Conservation (phyloP, 1,284 basidiomycete species). For the Grifola frondosa region DNA sequence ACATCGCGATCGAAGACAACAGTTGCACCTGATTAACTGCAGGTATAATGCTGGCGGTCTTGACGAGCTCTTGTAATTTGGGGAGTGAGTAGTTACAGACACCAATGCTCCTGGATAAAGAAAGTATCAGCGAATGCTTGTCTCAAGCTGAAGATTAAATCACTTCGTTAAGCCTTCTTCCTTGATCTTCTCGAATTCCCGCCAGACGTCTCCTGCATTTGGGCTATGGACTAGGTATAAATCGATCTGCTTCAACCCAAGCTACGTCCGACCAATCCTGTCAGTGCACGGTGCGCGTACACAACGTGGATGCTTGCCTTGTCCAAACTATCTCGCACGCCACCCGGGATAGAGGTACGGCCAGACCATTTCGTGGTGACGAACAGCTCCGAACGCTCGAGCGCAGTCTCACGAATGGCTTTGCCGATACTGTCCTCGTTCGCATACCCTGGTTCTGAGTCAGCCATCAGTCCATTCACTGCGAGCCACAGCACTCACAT, state of each 20-base stretch:
- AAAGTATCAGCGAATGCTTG: background rate
- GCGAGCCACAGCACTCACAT: constrained; percentile 14
- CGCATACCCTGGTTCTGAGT: constrained; percentile 35
- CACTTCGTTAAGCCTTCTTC: constrained; percentile 58
- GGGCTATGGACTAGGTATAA: constrained; percentile 68
- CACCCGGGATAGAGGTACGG: constrained; percentile 49
- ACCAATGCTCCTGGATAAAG: constrained; percentile 55
- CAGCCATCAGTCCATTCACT: background rate
- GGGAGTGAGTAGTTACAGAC: constrained; percentile 67
- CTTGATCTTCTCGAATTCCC: constrained; percentile 54
- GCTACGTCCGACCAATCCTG: constrained; percentile 31
- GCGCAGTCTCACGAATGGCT: constrained; percentile 35
- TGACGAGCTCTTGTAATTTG: constrained; percentile 53
- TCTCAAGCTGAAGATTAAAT: constrained; percentile 11
- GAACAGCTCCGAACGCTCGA: constrained; percentile 31
- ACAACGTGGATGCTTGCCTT: constrained; percentile 39
- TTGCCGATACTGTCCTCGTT: constrained; percentile 38
- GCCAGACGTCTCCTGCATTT: constrained; percentile 60
- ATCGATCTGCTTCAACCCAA: constrained; percentile 66
- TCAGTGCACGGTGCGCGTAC: background rate
- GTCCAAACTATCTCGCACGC: constrained; percentile 53
- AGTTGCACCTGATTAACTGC: constrained; percentile 71
- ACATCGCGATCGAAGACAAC: constrained; percentile 20
- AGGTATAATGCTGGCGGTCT: constrained; percentile 54
- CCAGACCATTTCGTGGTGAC: constrained; percentile 57